Base-by-base conservation (phyloP, 2,329 filamentous ascomycete species). In the Coniochaeta ligniaria region DNA sequence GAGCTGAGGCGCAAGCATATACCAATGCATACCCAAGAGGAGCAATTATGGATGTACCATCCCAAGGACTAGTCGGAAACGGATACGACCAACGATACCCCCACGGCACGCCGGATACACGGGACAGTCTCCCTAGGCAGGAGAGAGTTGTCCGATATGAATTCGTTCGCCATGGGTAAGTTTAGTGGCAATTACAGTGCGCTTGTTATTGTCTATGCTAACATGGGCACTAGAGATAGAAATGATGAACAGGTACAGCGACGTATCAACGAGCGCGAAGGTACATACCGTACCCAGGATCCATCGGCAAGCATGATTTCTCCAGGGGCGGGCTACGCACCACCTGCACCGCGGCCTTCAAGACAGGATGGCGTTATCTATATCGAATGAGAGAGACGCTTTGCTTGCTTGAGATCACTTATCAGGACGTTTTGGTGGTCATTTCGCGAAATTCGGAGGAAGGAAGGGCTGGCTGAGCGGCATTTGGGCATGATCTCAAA, bases 101-200 rank as follows among this genome's bases (percentile, higher is more conserved):
- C 14, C 22, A 3, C 22, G 24, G 31, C 22, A n/a, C 54, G 14
- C 35, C 3, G 22, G 54, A 28, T 22, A 14, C 36, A 31, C 55
- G 55, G 6, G 11, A 16, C n/a, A 38, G 33, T 24, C 55, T 57
- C 55, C 61, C 59, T 31, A 60, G 65, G 17, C 61, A 64, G 28
- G 66, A 68, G 41, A 62, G 65, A n/a, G 63, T 67, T 35, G 65
- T 67, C 26, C 65, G 64, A 2, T 61, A 66, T 28, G 66, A 67
- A 60, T 66, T 67, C 45, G 45, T 63, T 17, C 52, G 41, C 26
- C 55, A 61, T 50, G 54, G 57, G 66, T 65, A 60, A 63, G 56
- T 59, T 33, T 20, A n/a, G 6, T 43, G 7, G 36, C 5, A 3
- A 24, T 55, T 17, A 31, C 56, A 58, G 20, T 6, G 16, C 28